Evolutionary conservation across 225 moss, liverwort and hornwort genomes (phyloP).

Genomic region (Marchantia paleacea): DNA sequence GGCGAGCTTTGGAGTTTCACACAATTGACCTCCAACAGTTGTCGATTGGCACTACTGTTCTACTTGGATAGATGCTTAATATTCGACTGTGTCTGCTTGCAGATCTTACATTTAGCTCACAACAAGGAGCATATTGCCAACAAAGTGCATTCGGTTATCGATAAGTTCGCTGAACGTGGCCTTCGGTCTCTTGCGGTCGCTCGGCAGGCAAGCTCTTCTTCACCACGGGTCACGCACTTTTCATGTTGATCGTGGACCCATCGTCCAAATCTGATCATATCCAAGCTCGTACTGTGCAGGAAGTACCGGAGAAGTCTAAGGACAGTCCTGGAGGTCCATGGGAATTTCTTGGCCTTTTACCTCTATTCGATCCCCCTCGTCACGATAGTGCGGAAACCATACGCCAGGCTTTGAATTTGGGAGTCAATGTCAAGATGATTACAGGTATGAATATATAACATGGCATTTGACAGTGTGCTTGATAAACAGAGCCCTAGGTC

Average conservation of each 20-base stretch:
- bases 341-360: slow-evolving; percentile 46
- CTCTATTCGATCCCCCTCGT: slow-evolving; percentile 50
- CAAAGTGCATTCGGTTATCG: slow-evolving; percentile 48
- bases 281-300: slow-evolving; percentile 18
- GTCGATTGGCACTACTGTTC: background rate
- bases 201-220: slow-evolving; percentile 32
- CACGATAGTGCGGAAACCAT: slow-evolving; percentile 58
- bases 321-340: slow-evolving; percentile 46
- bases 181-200: slow-evolving; percentile 55
- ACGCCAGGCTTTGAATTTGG: slow-evolving; percentile 39
- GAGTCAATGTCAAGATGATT: slow-evolving; percentile 58
- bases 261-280: background rate
- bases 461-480: too few species aligned
- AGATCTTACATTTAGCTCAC: slow-evolving; percentile 43
- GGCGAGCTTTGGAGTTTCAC: background rate
- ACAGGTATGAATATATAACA: slow-evolving; percentile 26
- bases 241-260: too few species aligned
- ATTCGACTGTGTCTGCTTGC: background rate
- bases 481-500: background rate
- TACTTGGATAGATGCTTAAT: background rate
- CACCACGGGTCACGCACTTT: background rate
- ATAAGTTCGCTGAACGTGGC: slow-evolving; percentile 52
- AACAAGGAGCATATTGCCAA: slow-evolving; percentile 35
- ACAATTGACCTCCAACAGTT: background rate
- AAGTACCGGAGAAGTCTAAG: slow-evolving; percentile 40